Evolutionary conservation across 306 rosid species (phyloP).

Genomic region (Citrullus mucosospermus): DNA sequence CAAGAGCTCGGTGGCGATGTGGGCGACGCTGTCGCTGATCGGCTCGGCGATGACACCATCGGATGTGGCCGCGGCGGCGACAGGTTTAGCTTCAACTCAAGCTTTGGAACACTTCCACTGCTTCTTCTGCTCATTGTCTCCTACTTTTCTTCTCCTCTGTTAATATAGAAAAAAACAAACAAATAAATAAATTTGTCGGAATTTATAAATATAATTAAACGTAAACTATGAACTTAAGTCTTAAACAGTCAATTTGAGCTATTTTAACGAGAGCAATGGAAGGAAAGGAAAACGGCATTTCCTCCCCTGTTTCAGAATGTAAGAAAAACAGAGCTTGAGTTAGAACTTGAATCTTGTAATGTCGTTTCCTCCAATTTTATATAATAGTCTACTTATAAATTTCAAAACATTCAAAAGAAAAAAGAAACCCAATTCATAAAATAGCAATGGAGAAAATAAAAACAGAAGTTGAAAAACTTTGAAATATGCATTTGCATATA

Average conservation of each 20-base stretch:
- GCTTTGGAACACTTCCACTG: constrained; percentile 42
- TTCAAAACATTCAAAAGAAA: neutral
- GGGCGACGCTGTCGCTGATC: constrained; percentile 48
- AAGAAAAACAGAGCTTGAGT: neutral
- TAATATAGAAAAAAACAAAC: neutral
- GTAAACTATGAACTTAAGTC: neutral
- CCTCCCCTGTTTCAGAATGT: neutral
- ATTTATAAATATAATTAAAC: too few species aligned
- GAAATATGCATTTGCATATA: neutral
- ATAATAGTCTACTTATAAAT: neutral
- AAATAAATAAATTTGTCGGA: neutral
- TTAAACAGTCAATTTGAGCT: neutral
- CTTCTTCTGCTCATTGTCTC: constrained; percentile 49
- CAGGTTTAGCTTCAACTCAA: constrained; percentile 73
- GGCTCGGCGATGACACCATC: constrained; percentile 35
- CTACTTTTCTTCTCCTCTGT: neutral
- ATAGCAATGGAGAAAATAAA: neutral
- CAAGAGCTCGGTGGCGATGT: constrained; percentile 78
- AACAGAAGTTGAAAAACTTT: neutral
- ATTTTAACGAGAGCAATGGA: neutral
- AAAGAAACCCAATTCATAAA: neutral
- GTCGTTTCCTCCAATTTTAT: neutral
- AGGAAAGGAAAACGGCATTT: neutral
- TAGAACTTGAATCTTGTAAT: neutral
- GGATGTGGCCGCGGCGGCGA: constrained; percentile 63